Percentiles rank a stretch among this genome's conserved stretches.
Conservation (phyloP, 139 green algal genomes). For the Chlorella sp. region DNA sequence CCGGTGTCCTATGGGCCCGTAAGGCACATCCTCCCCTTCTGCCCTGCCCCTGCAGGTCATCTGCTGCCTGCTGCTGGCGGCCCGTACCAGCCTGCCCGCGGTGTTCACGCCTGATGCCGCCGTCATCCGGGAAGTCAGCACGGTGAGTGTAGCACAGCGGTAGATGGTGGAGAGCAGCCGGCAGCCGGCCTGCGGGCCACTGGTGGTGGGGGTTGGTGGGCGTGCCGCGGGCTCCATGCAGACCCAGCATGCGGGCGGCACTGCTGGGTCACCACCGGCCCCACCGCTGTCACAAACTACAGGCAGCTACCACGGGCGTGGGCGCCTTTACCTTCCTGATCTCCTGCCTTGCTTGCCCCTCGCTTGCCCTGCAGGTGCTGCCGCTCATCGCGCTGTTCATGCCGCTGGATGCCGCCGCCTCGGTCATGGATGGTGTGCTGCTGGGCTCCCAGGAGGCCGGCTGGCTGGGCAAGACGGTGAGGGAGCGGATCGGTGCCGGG, state of each 20-base stretch:
- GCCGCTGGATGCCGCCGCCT: conserved; percentile 46
- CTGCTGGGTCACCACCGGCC: not conserved
- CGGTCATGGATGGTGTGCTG: conserved; percentile 50
- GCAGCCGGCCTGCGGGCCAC: too few species aligned
- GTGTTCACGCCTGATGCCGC: conserved; percentile 45
- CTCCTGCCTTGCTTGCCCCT: not conserved
- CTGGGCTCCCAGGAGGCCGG: conserved; percentile 40
- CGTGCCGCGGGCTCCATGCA: not conserved
- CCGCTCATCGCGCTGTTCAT: conserved; percentile 50
- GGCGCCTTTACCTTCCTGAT: not conserved
- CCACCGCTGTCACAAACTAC: not conserved
- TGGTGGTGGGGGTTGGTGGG: not conserved
- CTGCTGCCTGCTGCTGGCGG: conserved; percentile 15
- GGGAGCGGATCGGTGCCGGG: not conserved
- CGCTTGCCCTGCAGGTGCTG: conserved; percentile 22
- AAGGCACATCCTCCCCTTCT: too few species aligned
- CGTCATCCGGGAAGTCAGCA: conserved; percentile 26
- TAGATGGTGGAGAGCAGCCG: too few species aligned
- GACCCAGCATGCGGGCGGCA: not conserved
- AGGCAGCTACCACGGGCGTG: not conserved
- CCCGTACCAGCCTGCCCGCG: conserved; percentile 6
- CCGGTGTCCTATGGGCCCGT: too few species aligned
- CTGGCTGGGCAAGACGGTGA: conserved; percentile 25
- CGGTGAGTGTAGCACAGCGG: too few species aligned
- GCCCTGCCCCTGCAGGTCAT: not conserved